phyloP scores from a whole-genome alignment of 2,329 filamentous ascomycete species.

The Alternaria conjuncta region DNA sequence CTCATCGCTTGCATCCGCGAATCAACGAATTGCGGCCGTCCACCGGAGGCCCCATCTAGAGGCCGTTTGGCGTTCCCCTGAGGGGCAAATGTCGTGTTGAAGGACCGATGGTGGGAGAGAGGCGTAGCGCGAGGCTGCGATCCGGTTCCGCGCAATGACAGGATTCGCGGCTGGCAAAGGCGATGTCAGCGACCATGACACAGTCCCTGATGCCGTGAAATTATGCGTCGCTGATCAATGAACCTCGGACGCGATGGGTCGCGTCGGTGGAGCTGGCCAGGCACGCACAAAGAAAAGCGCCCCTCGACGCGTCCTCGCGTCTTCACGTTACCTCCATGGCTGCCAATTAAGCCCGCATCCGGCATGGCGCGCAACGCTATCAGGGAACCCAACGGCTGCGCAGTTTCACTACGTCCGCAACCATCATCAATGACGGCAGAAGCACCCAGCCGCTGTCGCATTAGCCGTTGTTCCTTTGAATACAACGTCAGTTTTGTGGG shows the following conservation, averaged over 20 bases:
- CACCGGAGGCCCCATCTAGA: slow-evolving; percentile 17
- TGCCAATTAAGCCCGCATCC: slow-evolving; percentile 6
- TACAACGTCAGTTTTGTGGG: too few relatives aligned
- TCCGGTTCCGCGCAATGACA: slow-evolving; percentile 25
- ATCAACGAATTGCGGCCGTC: slow-evolving; percentile 29
- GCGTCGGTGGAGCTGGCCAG: slow-evolving; percentile 5
- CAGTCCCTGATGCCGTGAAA: slow-evolving; percentile 16
- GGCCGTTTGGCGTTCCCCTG: slow-evolving; percentile 37
- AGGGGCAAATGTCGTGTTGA: slow-evolving; percentile 25
- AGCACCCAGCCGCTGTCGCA: not conserved
- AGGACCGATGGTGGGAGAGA: slow-evolving; percentile 21
- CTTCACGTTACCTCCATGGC: slow-evolving; percentile 19
- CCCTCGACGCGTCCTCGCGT: slow-evolving; percentile 17
- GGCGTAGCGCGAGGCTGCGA: slow-evolving; percentile 13
- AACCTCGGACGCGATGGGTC: slow-evolving; percentile 4
- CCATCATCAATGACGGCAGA: not conserved
- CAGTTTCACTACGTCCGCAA: slow-evolving; percentile 4
- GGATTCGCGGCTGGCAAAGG: slow-evolving; percentile 11
- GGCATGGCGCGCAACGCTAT: slow-evolving; percentile 2
- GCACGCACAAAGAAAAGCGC: slow-evolving; percentile 8
- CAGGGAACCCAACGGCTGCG: slow-evolving; percentile 10
- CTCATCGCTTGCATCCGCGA: slow-evolving; percentile 31
- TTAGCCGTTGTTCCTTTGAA: too few relatives aligned
- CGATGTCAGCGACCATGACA: slow-evolving; percentile 9
- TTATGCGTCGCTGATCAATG: slow-evolving; percentile 24